These are phyloP conservation scores for Carex myosuroides DNA, from an alignment of 176 grass and related monocot species.

Conservation along the genomic window DNA sequence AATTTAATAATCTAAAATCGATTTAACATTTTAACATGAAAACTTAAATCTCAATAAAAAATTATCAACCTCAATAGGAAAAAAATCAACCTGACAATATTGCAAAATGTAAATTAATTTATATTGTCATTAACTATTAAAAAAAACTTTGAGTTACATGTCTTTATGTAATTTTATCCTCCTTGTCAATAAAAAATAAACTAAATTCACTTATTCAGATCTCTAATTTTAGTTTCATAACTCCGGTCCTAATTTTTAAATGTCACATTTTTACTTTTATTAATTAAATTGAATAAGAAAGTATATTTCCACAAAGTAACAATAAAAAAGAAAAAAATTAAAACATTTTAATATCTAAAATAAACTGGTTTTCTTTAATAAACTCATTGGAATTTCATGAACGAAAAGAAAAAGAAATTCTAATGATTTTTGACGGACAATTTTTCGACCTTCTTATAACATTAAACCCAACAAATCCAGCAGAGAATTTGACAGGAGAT, in stretches of 20 bases:
- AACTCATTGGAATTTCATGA: background rate
- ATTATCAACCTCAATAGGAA: too few species aligned
- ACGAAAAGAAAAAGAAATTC: background rate
- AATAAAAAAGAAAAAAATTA: background rate
- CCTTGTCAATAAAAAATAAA: too few species aligned
- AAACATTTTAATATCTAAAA: too few species aligned
- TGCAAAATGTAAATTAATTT: background rate
- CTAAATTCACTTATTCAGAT: too few species aligned
- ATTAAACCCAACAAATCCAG: background rate
- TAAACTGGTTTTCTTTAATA: background rate
- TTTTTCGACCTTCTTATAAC: background rate
- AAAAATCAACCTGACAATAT: background rate
- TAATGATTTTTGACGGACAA: background rate
- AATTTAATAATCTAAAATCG: background rate
- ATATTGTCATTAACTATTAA: background rate
- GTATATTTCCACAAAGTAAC: background rate
- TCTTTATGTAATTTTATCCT: too few species aligned
- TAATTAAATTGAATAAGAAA: background rate
- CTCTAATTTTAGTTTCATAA: too few species aligned
- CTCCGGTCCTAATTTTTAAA: background rate
- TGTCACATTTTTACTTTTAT: background rate
- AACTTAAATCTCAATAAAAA: background rate
- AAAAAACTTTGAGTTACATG: too few species aligned
- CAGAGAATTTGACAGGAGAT: conserved; percentile 3
- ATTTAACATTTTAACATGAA: background rate